Base-by-base conservation (phyloP, 805 yeast genomes). In the Candida awuae region DNA sequence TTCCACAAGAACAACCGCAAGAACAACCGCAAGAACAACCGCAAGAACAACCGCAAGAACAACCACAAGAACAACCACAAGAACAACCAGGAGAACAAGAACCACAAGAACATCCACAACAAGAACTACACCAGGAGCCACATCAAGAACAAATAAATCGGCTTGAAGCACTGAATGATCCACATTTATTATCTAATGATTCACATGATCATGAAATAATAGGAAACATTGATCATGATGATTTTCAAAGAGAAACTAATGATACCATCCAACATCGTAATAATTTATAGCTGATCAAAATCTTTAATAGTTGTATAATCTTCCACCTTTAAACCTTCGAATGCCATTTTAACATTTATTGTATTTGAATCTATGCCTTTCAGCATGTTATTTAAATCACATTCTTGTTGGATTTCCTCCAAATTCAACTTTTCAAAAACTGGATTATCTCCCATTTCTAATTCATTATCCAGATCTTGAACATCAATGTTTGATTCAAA, bases 271-370 rank as follows among this genome's bases (percentile, higher is more conserved):
- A 30, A 10, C 26, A 32, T 7, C 35, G 21, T 12, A 19, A 19
- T 30, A 13, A 19, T 30, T n/a, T 10, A 5, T 28, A 28, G 15
- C 29, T 13, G 12, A 7, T 21, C 41, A 17, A 50, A 48, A 8
- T 38, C 34, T 19, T 44, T 40, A 5, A 41, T 38, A 5, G 38
- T 38, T 15, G 48, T 46, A 29, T 46, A 52, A 42, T 54, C 59
- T 3, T 38, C 37, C 8, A 26, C 22, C 23, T 46, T 37, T 19
- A 54, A 41, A 4, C 54, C 58, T 20, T 42, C 43, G 28, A 51
- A 54, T 16, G 46, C 13, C 28, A 12, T 14, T 12, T 44, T 27
- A 15, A 44, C 36, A 15, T 38, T 13, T 7, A 17, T 20, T 16
- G 8, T 15, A 4, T 34, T 26, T 7, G 44, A 31, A 4, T 38